Evolutionary conservation across 1,139 yeast genomes (phyloP).

Genomic region (Candida sojae): DNA sequence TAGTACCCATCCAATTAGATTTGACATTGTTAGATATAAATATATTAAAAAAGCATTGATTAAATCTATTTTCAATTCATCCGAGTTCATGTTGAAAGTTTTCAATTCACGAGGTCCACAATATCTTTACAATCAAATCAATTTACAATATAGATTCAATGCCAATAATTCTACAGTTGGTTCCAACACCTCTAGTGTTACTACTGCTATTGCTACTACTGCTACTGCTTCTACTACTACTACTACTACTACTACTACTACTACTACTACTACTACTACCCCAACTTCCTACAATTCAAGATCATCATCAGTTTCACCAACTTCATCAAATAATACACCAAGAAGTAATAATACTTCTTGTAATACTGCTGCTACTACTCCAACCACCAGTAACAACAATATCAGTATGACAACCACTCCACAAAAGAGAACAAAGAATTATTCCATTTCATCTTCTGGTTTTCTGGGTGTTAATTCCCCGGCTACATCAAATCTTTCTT

Average conservation of each 20-base stretch:
- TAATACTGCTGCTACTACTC: slow-evolving; percentile 4
- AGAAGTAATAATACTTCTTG: neutral
- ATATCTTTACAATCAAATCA: slow-evolving; percentile 26
- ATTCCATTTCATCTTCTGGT: slow-evolving; percentile 1
- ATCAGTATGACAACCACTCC: slow-evolving; percentile 5
- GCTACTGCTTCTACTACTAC: neutral
- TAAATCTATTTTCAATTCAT: slow-evolving; percentile 31
- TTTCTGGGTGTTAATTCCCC: neutral
- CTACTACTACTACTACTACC: neutral
- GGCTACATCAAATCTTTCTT: neutral
- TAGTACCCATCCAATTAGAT: slow-evolving; percentile 11
- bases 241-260: neutral
- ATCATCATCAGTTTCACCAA: slow-evolving; percentile 6
- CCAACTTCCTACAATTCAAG: slow-evolving; percentile 4
- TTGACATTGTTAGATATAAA: slow-evolving; percentile 27
- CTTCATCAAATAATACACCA: slow-evolving; percentile 4
- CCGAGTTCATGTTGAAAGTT: slow-evolving; percentile 33
- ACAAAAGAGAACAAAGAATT: slow-evolving; percentile 7
- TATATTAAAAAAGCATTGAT: slow-evolving; percentile 34
- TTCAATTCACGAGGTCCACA: slow-evolving; percentile 42
- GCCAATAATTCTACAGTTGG: neutral
- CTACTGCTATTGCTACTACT: neutral
- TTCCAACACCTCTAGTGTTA: neutral
- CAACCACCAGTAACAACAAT: neutral
- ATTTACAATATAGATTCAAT: slow-evolving; percentile 17